Evolutionary conservation across 2,329 filamentous ascomycete species (phyloP).

Genomic region (Didymella exigua): DNA sequence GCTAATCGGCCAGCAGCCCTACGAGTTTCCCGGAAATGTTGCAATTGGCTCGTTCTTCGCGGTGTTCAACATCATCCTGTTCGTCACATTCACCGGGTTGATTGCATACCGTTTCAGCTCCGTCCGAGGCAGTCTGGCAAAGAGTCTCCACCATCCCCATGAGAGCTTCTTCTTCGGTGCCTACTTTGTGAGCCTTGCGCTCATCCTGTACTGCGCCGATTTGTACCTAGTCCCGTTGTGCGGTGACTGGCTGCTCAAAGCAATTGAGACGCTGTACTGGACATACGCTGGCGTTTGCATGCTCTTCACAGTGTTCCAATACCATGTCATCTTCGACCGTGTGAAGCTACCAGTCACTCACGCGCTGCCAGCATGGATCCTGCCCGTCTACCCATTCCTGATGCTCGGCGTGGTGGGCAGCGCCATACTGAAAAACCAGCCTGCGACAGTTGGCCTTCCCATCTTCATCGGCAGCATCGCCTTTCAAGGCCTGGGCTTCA

Average conservation of each 20-base stretch:
- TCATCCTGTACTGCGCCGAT: slow-evolving; percentile 50
- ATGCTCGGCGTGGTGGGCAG: slow-evolving; percentile 47
- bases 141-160: slow-evolving; percentile 65
- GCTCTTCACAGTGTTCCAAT: slow-evolving; percentile 82
- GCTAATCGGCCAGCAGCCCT: slow-evolving; percentile 62
- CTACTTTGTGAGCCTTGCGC: slow-evolving; percentile 66
- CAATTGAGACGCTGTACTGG: slow-evolving; percentile 72
- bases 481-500: slow-evolving; percentile 71
- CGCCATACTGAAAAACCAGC: slow-evolving; percentile 44
- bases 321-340: slow-evolving; percentile 94
- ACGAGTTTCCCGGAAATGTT: slow-evolving; percentile 66
- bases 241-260: slow-evolving; percentile 61
- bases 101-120: slow-evolving; percentile 65
- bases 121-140: slow-evolving; percentile 56
- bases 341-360: slow-evolving; percentile 58
- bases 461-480: slow-evolving; percentile 63
- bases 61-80: slow-evolving; percentile 69
- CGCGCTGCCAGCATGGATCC: slow-evolving; percentile 50
- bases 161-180: slow-evolving; percentile 76
- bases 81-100: slow-evolving; percentile 60
- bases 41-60: slow-evolving; percentile 70
- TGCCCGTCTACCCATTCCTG: slow-evolving; percentile 43
- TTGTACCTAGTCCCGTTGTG: slow-evolving; percentile 67
- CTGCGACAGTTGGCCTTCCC: slow-evolving; percentile 26
- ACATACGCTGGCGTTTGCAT: slow-evolving; percentile 60